Conservation (phyloP, 495 filamentous ascomycete species). For the Talaromyces adpressus region DNA sequence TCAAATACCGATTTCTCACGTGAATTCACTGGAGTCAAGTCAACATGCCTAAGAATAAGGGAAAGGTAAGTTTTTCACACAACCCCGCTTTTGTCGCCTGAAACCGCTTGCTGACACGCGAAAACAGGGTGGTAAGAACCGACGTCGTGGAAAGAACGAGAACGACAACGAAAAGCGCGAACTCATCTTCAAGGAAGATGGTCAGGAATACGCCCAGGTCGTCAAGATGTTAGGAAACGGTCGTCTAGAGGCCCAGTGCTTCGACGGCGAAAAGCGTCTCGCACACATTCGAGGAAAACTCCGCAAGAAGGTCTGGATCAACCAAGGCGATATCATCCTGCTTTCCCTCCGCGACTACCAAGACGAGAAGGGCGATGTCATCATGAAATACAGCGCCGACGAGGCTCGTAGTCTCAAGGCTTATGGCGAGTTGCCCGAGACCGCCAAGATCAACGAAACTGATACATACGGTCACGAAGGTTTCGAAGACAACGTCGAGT, state of each 20-base stretch:
- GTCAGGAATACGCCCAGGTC: constrained; percentile 98
- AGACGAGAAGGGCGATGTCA: constrained; percentile 97
- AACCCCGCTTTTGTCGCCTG: constrained; percentile 7
- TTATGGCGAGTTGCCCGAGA: constrained; percentile 94
- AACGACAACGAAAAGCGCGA: constrained; percentile 99
- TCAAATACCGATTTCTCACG: background rate
- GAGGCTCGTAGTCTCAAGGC: constrained; percentile 92
- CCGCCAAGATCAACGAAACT: constrained; percentile 99
- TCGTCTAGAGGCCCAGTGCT: constrained; percentile 92
- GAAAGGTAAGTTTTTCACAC: constrained; percentile 61
- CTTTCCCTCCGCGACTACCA: constrained; percentile 97
- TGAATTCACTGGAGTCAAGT: constrained; percentile 10
- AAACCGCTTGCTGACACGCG: background rate
- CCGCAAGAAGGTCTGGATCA: constrained; percentile 98
- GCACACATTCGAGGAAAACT: constrained; percentile 72
- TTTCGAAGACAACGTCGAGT: constrained; percentile 53
- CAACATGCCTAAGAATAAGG: constrained; percentile 97
- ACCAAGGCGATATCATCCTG: constrained; percentile 98
- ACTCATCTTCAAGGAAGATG: constrained; percentile 97
- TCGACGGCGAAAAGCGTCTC: constrained; percentile 71
- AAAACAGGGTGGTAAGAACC: constrained; percentile 90
- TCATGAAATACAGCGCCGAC: constrained; percentile 97
- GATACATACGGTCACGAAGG: constrained; percentile 74
- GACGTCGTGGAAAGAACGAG: constrained; percentile 99
- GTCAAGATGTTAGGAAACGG: constrained; percentile 99